phyloP scores from a whole-genome alignment of 495 filamentous ascomycete genomes.

The Thermochaetoides thermophila region DNA sequence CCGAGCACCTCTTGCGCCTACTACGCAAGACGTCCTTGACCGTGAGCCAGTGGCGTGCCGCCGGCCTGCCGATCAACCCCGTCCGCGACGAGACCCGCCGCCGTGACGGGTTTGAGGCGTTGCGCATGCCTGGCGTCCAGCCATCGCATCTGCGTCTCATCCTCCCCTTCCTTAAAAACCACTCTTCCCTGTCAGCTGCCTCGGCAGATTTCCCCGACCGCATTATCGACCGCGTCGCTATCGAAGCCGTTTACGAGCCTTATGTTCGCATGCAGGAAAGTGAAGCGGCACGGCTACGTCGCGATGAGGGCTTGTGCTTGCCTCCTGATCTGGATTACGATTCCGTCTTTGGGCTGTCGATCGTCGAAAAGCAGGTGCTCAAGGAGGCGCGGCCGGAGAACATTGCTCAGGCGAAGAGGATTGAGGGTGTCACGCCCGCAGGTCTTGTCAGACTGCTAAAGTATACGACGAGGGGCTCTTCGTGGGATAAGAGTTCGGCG shows the following conservation, averaged over 20 bases:
- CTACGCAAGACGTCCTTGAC: slow-evolving; percentile 41
- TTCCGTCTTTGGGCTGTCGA: slow-evolving; percentile 53
- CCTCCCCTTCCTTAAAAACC: slow-evolving; percentile 35
- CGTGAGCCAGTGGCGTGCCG: slow-evolving; percentile 47
- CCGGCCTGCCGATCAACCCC: slow-evolving; percentile 50
- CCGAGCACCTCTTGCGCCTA: slow-evolving; percentile 45
- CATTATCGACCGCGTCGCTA: slow-evolving; percentile 51
- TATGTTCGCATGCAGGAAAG: slow-evolving; percentile 59
- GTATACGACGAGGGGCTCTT: slow-evolving; percentile 26
- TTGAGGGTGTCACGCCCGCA: slow-evolving; percentile 63
- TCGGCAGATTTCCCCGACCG: slow-evolving; percentile 28
- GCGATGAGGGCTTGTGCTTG: slow-evolving; percentile 61
- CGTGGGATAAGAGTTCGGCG: slow-evolving; percentile 13
- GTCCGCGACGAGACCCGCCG: slow-evolving; percentile 30
- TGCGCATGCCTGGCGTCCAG: slow-evolving; percentile 42
- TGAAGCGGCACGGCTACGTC: slow-evolving; percentile 47
- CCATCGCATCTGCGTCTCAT: slow-evolving; percentile 24
- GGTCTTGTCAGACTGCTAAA: slow-evolving; percentile 43
- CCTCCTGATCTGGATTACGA: slow-evolving; percentile 69
- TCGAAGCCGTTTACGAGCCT: slow-evolving; percentile 74
- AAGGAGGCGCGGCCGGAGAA: slow-evolving; percentile 57
- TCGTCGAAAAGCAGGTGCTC: slow-evolving; percentile 62
- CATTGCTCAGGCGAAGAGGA: slow-evolving; percentile 72
- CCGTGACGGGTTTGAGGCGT: slow-evolving; percentile 60
- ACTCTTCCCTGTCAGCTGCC: too few relatives aligned